Conservation (phyloP, 176 grass and related monocot species). For the Ampelocalamus luodianensis region DNA sequence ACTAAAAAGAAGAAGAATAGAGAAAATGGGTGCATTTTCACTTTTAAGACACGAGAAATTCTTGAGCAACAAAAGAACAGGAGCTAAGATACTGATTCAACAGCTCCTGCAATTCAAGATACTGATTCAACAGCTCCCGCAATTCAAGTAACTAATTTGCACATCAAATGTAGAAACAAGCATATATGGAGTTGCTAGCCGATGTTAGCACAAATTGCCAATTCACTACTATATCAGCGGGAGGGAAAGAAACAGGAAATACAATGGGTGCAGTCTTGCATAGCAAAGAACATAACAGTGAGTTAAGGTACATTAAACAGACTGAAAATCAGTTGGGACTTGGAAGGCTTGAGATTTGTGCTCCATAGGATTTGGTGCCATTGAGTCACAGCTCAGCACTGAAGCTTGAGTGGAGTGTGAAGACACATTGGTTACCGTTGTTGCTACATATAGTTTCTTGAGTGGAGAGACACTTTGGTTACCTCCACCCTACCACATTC, state of each 20-base stretch:
- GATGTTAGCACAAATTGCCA: neutral
- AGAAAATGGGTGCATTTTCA: neutral
- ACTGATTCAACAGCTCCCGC: neutral
- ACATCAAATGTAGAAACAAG: neutral
- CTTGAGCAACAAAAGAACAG: neutral
- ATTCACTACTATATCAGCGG: neutral
- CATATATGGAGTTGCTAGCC: neutral
- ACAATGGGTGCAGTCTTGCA: neutral
- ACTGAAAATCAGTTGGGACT: neutral
- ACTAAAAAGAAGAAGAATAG: neutral
- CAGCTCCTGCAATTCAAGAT: too few species aligned
- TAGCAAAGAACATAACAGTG: neutral
- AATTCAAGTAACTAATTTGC: neutral
- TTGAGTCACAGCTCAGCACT: constrained; percentile 7
- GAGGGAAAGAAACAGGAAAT: neutral
- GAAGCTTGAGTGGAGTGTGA: neutral
- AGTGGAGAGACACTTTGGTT: constrained; percentile 6
- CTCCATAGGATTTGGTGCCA: neutral
- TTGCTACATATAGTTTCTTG: neutral
- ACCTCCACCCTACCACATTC: neutral
- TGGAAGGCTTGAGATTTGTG: neutral
- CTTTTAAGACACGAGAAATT: neutral
- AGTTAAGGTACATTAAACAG: neutral
- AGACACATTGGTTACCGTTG: neutral
- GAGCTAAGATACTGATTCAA: neutral